Evolutionary conservation across 768 basidiomycete genomes (phyloP).

Genomic region (Lanmaoa rubissima): DNA sequence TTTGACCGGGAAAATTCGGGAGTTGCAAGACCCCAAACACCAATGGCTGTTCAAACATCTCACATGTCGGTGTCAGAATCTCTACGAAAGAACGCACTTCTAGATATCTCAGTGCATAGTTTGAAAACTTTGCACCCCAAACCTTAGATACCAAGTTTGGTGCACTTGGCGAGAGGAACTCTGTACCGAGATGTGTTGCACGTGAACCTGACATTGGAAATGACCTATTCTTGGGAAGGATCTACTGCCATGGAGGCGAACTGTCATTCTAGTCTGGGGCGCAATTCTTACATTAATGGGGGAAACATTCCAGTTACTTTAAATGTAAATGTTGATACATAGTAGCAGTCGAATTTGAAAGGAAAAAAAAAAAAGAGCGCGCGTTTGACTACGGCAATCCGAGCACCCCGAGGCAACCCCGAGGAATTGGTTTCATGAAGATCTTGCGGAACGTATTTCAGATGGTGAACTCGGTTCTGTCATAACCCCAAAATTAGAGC

Average conservation of each 20-base stretch:
- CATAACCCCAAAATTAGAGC: neutral
- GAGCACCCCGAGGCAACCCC: neutral
- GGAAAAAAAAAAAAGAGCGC: neutral
- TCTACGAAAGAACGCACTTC: neutral
- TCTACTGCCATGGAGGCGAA: slow-evolving; percentile 14
- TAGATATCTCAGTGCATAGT: too few species aligned
- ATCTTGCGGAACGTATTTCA: neutral
- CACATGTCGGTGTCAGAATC: neutral
- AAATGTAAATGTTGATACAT: neutral
- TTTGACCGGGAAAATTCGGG: neutral
- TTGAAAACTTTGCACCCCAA: neutral
- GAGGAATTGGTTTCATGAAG: neutral
- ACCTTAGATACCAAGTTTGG: neutral
- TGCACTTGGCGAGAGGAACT: neutral
- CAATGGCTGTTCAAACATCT: neutral
- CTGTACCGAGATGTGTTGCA: slow-evolving; percentile 8
- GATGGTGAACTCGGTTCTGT: neutral
- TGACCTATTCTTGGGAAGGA: slow-evolving; percentile 16
- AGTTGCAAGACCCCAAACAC: neutral
- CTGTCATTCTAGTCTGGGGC: slow-evolving; percentile 6
- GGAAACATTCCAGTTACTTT: neutral
- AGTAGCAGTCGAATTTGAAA: slow-evolving; percentile 1
- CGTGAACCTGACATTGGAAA: slow-evolving; percentile 19
- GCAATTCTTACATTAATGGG: neutral
- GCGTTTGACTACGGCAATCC: neutral